Evolutionary conservation across 345 rosid species (phyloP).

Genomic region (Brassica nigra): DNA sequence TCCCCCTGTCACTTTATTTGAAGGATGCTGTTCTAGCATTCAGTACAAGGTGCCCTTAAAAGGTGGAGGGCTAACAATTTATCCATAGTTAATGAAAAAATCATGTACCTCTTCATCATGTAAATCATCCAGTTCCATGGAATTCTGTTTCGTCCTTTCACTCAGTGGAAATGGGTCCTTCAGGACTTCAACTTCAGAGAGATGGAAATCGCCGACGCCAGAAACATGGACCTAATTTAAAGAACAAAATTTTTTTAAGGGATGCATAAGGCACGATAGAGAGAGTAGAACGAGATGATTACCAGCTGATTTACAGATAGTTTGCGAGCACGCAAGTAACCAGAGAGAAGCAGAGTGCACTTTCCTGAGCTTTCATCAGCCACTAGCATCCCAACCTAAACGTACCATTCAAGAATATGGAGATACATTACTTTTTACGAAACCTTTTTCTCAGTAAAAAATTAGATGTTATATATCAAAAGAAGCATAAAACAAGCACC

Average conservation of each 20-base stretch:
- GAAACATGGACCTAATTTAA: conserved; percentile 73
- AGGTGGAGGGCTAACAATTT: neutral
- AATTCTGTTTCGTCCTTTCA: conserved; percentile 57
- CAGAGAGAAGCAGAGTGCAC: conserved; percentile 70
- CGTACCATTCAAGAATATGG: neutral
- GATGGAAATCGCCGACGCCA: conserved; percentile 87
- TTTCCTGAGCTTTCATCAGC: conserved; percentile 57
- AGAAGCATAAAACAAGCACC: conserved; percentile 47
- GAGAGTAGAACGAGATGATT: conserved; percentile 22
- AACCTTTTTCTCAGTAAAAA: neutral
- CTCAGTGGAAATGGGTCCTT: conserved; percentile 77
- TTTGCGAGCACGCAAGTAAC: conserved; percentile 68
- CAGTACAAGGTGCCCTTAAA: neutral
- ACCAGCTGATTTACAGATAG: conserved; percentile 93
- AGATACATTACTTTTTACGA: neutral
- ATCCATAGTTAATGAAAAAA: neutral
- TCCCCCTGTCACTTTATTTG: neutral
- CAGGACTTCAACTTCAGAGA: conserved; percentile 71
- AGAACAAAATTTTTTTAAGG: neutral
- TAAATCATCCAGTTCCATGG: conserved; percentile 71
- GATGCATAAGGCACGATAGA: conserved; percentile 18
- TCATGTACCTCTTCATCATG: conserved; percentile 61
- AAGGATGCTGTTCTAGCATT: conserved; percentile 4
- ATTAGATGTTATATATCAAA: neutral
- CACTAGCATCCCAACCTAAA: conserved; percentile 59